A percentile compares a stretch with the other conserved stretches of the same genome.
Conservation (phyloP, 331 rosid species). For the Pyrus hybrid region DNA sequence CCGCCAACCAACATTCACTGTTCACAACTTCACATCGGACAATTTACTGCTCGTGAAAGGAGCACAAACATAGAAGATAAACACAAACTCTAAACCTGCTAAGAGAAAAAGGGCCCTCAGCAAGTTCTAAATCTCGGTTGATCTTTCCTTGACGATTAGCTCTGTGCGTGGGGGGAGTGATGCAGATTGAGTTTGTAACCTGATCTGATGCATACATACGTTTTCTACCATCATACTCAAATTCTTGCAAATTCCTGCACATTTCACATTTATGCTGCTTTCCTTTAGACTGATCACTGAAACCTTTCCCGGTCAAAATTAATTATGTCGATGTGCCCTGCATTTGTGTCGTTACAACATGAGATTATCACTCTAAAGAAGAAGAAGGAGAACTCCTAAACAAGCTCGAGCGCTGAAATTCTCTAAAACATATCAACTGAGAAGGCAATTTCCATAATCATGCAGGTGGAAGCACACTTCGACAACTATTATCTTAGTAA, state of each 20-base stretch:
- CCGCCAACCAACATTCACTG: not conserved
- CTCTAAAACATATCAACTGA: not conserved
- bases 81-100: not conserved
- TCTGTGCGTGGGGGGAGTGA: not conserved
- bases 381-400: not conserved
- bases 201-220: not conserved
- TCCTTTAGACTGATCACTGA: constrained; percentile 5
- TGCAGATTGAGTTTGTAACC: not conserved
- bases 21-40: not conserved
- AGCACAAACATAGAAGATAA: not conserved
- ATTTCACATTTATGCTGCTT: not conserved
- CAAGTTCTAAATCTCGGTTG: not conserved
- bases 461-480: not conserved
- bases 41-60: not conserved
- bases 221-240: not conserved
- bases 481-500: too few species aligned
- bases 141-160: not conserved
- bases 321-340: constrained; percentile 47
- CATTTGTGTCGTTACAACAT: constrained; percentile 18
- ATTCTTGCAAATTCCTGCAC: not conserved
- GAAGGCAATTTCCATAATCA: not conserved
- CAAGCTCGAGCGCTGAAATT: not conserved
- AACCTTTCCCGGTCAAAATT: constrained; percentile 38
- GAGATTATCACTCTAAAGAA: not conserved
- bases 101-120: not conserved